These are phyloP conservation scores for Ophiocytium majus DNA, from an alignment of 352 stramenopile species.

Conservation along the genomic window DNA sequence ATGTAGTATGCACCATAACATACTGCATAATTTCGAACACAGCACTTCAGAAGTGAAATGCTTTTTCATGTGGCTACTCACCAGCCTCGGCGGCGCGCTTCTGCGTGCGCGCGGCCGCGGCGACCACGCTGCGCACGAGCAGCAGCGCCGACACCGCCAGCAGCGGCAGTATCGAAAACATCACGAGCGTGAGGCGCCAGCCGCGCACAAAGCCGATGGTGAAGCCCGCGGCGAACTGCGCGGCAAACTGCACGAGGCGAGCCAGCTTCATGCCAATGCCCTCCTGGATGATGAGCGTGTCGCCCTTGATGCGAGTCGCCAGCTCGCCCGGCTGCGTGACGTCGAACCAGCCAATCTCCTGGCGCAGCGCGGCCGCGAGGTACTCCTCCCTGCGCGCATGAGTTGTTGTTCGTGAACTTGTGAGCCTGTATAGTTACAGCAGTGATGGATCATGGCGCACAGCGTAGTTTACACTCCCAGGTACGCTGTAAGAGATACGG, in stretches of 20 bases:
- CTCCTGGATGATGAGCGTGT: conserved; percentile 54
- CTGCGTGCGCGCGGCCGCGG: conserved; percentile 36
- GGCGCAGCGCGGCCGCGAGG: conserved; percentile 70
- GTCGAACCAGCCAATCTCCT: conserved; percentile 59
- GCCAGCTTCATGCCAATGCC: conserved; percentile 56
- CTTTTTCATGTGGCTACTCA: no score
- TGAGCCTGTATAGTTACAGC: no score
- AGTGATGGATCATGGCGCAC: no score
- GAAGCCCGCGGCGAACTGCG: conserved; percentile 55
- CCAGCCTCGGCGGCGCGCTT: conserved; percentile 50
- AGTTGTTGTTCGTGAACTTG: no score
- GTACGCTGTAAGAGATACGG: no score
- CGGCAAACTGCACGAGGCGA: conserved; percentile 48
- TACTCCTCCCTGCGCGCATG: conserved; percentile 64
- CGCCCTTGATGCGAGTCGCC: conserved; percentile 54
- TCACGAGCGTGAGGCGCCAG: conserved; percentile 54
- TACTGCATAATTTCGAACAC: no score
- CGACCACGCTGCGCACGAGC: conserved; percentile 34
- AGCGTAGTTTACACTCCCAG: no score
- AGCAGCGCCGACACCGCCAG: conserved; percentile 36
- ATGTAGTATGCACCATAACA: no score
- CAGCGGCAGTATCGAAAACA: conserved; percentile 51
- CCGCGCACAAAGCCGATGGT: conserved; percentile 51
- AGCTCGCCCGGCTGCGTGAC: conserved; percentile 51
- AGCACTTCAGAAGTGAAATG: no score